A percentile compares a stretch with the other conserved stretches of the same genome.
These are phyloP conservation scores for Pilasporangium apinafurcum DNA, from an alignment of 352 stramenopile genomes.

Conservation along the genomic window DNA sequence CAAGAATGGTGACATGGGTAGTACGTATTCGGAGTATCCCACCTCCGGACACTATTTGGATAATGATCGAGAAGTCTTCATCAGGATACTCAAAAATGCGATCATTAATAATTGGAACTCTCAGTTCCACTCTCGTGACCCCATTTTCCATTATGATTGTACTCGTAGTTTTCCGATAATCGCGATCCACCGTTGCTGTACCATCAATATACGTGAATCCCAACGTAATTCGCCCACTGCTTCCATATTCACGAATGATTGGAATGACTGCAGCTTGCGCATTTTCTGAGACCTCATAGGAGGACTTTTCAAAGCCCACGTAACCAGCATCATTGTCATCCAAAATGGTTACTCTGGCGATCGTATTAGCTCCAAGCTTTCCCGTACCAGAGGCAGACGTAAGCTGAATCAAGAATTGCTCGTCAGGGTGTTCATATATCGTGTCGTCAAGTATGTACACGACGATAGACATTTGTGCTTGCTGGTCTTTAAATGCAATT, in stretches of 20 bases:
- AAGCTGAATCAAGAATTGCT: conserved; percentile 36
- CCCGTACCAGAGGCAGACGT: conserved; percentile 9
- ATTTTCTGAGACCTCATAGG: conserved; percentile 28
- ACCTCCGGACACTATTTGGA: conserved; percentile 18
- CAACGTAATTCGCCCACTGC: conserved; percentile 25
- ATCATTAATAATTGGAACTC: conserved; percentile 57
- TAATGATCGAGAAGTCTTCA: conserved; percentile 34
- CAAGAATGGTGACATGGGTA: conserved; percentile 32
- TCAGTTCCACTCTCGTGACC: conserved; percentile 20
- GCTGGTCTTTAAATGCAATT: conserved; percentile 25
- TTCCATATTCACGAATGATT: conserved; percentile 41
- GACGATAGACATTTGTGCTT: conserved; percentile 13
- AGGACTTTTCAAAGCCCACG: conserved; percentile 28
- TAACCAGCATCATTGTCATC: conserved; percentile 59
- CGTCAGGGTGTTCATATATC: conserved; percentile 25
- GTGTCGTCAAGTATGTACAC: conserved; percentile 42
- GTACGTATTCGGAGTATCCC: conserved; percentile 8
- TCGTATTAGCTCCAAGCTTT: conserved; percentile 27
- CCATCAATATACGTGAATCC: conserved; percentile 25
- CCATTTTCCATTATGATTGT: conserved; percentile 30
- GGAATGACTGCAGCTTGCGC: conserved; percentile 17
- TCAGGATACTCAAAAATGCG: conserved; percentile 42
- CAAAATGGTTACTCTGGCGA: conserved; percentile 31
- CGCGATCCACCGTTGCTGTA: conserved; percentile 28
- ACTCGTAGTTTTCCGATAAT: conserved; percentile 29